phyloP scores from a whole-genome alignment of 2,329 filamentous ascomycete species.

The Penicillium hordei region DNA sequence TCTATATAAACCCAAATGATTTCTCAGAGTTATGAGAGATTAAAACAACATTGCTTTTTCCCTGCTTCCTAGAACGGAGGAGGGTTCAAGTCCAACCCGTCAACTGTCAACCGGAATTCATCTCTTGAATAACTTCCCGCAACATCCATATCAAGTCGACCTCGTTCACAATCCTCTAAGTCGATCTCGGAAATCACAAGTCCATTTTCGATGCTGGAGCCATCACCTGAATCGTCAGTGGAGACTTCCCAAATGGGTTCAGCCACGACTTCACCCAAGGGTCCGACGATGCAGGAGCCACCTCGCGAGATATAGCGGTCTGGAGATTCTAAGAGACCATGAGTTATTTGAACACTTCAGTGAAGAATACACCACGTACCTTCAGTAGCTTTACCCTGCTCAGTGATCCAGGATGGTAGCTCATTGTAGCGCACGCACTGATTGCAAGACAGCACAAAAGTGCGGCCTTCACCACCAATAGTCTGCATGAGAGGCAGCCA shows the following conservation, averaged over 20 bases:
- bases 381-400: conserved; percentile 23
- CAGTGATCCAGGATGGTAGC: conserved; percentile 58
- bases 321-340: background rate
- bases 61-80: conserved; percentile 46
- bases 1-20: too few relatives aligned
- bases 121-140: conserved; percentile 82
- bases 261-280: conserved; percentile 73
- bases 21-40: too few relatives aligned
- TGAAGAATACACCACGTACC: conserved; percentile 34
- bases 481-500: conserved; percentile 85
- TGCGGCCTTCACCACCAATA: conserved; percentile 75
- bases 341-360: background rate
- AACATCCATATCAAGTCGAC: conserved; percentile 77
- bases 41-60: too few relatives aligned
- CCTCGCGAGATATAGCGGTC: conserved; percentile 64
- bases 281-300: conserved; percentile 78
- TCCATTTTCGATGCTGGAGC: conserved; percentile 34
- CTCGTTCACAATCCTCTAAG: conserved; percentile 82
- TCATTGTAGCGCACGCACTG: conserved; percentile 68
- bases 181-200: conserved; percentile 74
- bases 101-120: conserved; percentile 59
- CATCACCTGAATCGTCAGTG: conserved; percentile 36
- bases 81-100: conserved; percentile 60
- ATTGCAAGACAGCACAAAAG: conserved; percentile 83
- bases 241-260: conserved; percentile 76